Evolutionary conservation across 2,329 filamentous ascomycete species (phyloP), one percentile per base, ranked within the genome.

Genomic region (Aureobasidium musti): DNA sequence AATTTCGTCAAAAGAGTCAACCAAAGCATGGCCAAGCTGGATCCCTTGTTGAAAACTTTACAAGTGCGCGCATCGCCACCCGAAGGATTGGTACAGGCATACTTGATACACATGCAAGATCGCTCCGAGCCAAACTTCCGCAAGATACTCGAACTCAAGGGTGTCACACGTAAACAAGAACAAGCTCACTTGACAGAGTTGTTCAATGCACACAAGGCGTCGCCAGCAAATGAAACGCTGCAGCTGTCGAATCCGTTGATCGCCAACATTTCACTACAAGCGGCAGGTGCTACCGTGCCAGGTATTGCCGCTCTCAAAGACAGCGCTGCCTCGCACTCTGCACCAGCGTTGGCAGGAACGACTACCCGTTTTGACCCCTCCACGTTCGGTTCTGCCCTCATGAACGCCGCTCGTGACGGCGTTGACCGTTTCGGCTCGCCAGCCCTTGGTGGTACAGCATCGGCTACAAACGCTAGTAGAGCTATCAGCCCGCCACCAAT

Each of bases 101-200:
- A 99, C 77, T 87, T 99, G 39, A 96, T 98, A 77, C 95, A 98
- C 79, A 95, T 99, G 70, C 92, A 87, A 71, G 95, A 99, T 81
- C 89, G 91, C 66, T 96, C 90, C 70, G 95, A 98, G 76, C 86
- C 87, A 73, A 99, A 99, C 79, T 99, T 99, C 85, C 89, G 89
- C 75, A 98, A 97, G 80, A 90, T 99, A 68, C 87, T 99, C 53
- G 95, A 99, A 60, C 84, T 99, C 69, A 99, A 99, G 78, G 95
- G 95, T 54, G 89, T 99, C 68, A 86, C 89, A 65, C 81, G 81
- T 69, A 94, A 92, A 74, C 82, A 86, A 68, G 95, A 99, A 68
- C 91, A 97, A 74, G 80, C 85, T 2, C 87, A 91, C 69, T 87
- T 98, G 2, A 80, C 97, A 39, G 95, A 99, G 77, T 84, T 98